Evolutionary conservation across 75 land plant species (phyloP).

Genomic region (Adiantum capillusveneris): DNA sequence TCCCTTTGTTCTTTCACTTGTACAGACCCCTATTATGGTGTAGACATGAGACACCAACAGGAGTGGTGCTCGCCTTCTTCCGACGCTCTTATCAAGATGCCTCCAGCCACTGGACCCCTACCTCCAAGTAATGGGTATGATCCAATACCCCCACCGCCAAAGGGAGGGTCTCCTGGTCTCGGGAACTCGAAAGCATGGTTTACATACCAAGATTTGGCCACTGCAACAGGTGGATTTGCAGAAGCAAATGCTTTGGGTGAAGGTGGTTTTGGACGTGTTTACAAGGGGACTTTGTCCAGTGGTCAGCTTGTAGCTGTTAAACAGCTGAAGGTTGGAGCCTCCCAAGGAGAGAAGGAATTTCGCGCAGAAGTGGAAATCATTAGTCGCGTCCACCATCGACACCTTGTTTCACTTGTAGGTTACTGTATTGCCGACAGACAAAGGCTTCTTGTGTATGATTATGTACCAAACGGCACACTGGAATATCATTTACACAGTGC

Average conservation of each 20-base stretch:
- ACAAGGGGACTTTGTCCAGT: slow-evolving; percentile 59
- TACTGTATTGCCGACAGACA: slow-evolving; percentile 65
- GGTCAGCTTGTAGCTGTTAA: slow-evolving; percentile 70
- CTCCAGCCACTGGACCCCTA: too few species aligned
- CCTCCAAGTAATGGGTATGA: neutral
- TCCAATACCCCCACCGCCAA: neutral
- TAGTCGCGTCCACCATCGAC: slow-evolving; percentile 79
- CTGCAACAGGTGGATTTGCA: slow-evolving; percentile 49
- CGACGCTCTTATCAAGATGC: too few species aligned
- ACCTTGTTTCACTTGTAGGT: slow-evolving; percentile 87
- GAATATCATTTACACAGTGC: slow-evolving; percentile 69
- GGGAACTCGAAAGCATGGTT: slow-evolving; percentile 31
- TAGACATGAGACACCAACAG: too few species aligned
- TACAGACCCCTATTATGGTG: too few species aligned
- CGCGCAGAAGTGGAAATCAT: slow-evolving; percentile 86
- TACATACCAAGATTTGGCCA: slow-evolving; percentile 35
- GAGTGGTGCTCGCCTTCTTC: too few species aligned
- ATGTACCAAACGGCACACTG: slow-evolving; percentile 73
- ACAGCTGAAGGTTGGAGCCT: slow-evolving; percentile 68
- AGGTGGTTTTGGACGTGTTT: slow-evolving; percentile 77
- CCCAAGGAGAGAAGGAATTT: slow-evolving; percentile 87
- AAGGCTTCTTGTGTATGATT: slow-evolving; percentile 81
- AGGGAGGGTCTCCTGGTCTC: neutral
- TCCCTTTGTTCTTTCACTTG: too few species aligned
- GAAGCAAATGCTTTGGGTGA: slow-evolving; percentile 43